These are phyloP conservation scores for Pythium folliculosum DNA, from an alignment of 352 stramenopile genomes.

Conservation along the genomic window DNA sequence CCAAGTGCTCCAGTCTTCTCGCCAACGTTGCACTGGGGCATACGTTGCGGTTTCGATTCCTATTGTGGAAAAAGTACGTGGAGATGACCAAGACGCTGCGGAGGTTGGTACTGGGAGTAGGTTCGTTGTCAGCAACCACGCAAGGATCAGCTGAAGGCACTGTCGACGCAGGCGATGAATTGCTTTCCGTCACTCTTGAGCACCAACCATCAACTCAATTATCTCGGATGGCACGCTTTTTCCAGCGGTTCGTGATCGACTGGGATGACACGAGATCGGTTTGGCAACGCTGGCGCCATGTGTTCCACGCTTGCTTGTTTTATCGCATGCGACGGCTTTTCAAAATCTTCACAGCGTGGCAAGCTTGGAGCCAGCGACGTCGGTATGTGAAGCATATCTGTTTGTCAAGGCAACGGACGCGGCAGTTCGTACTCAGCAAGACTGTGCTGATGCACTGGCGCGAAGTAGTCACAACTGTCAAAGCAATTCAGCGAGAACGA, in stretches of 20 bases:
- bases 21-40: conserved; percentile 36
- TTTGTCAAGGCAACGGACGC: conserved; percentile 14
- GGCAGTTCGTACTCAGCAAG: not conserved
- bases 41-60: conserved; percentile 50
- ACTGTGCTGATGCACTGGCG: conserved; percentile 42
- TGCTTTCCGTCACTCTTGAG: not conserved
- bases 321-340: conserved; percentile 49
- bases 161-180: not conserved
- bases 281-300: conserved; percentile 60
- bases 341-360: conserved; percentile 37
- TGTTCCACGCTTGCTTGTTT: conserved; percentile 66
- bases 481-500: conserved; percentile 47
- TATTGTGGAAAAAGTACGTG: conserved; percentile 53
- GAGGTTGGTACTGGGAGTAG: conserved; percentile 1
- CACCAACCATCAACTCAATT: conserved; percentile 4
- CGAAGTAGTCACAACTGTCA: conserved; percentile 41
- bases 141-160: not conserved
- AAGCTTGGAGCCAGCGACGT: conserved; percentile 24
- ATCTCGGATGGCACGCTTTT: conserved; percentile 37
- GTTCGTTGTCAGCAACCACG: not conserved
- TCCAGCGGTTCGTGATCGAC: conserved; percentile 51
- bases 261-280: conserved; percentile 38
- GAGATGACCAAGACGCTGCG: conserved; percentile 33
- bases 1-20: conserved; percentile 40
- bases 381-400: conserved; percentile 28